Evolutionary conservation across 2,329 filamentous ascomycete species (phyloP).

Genomic region (Stagonosporopsis rhizophila): DNA sequence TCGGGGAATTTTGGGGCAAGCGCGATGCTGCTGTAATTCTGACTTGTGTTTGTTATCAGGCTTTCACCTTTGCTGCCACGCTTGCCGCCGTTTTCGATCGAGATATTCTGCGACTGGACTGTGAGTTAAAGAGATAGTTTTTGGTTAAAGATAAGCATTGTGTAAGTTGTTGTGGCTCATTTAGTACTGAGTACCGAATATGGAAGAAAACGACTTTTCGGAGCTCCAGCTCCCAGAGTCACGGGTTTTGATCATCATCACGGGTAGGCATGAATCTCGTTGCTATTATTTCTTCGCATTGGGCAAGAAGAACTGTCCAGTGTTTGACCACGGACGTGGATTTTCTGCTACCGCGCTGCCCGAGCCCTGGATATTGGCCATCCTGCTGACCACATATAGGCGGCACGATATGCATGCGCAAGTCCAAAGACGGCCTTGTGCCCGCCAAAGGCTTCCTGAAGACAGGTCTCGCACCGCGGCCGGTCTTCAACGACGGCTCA

Average conservation of each 20-base stretch:
- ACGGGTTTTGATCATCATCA: constrained; percentile 87
- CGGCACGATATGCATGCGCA: constrained; percentile 90
- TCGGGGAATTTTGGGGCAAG: constrained; percentile 8
- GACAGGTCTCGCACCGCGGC: constrained; percentile 79
- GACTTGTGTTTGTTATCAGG: constrained; percentile 3
- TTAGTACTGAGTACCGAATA: background rate
- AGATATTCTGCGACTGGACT: background rate
- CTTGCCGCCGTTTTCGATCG: constrained; percentile 1
- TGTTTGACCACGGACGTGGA: background rate
- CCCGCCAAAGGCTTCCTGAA: constrained; percentile 78
- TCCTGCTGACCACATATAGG: constrained; percentile 43
- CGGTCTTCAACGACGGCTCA: constrained; percentile 83
- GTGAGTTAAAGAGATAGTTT: constrained; percentile 15
- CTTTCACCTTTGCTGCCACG: constrained; percentile 8
- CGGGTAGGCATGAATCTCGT: constrained; percentile 59
- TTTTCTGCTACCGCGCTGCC: background rate
- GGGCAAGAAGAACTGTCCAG: background rate
- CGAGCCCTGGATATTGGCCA: background rate
- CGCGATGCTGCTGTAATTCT: background rate
- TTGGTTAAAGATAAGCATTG: background rate
- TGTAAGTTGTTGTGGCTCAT: background rate
- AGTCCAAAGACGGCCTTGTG: constrained; percentile 78
- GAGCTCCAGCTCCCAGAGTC: constrained; percentile 68
- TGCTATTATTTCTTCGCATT: background rate
- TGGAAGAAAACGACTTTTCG: constrained; percentile 20